Base-by-base conservation (phyloP, 345 rosid species). In the Ailanthus altissimus region DNA sequence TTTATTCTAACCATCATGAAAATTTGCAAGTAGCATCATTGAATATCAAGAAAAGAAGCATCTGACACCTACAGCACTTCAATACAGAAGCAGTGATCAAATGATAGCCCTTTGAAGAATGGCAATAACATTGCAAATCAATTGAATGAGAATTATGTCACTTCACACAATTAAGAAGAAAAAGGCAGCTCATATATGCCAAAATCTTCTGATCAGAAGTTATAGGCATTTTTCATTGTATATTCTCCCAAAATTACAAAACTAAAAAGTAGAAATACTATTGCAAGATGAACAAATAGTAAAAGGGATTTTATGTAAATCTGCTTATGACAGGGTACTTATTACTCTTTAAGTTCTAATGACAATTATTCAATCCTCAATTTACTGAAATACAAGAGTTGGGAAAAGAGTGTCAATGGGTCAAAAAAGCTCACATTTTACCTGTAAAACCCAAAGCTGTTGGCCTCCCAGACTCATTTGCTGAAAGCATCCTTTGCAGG, bases 381-480 rank as follows among this genome's bases (percentile, higher is more conserved):
- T 49, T 51, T 13, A 74, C 18, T 12, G 49, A 49, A 60, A 74
- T 74, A 28, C 20, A 61, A 16, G 32, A 45, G 59, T 61, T 59
- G 16, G 56, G 21, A 59, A 58, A 64, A 49, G 56, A 40, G 56
- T 25, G 21, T 51, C 43, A 38, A 15, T 71, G 59, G 77, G 60
- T 74, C 42, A 45, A n/a, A n/a, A 59, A 81, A 56, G 15, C 58
- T 77, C 63, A 70, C 38, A 32, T 72, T 66, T 72, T 78, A 93
- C 99, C 97, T 80, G 98, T 96, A 84, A 96, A 96, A 83, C 93
- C 95, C 85, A 92, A 20, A 62, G 98, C 98, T 11, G 97, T 86
- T 58, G 94, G 99, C 90, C 99, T 90, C 72, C 75, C 83, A 78
- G 97, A 86, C 75, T 92, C 99, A 75, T 92, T 93, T 77, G 79